phyloP scores from a whole-genome alignment of 2,329 filamentous ascomycete genomes.

The Lecanicillium sp. region DNA sequence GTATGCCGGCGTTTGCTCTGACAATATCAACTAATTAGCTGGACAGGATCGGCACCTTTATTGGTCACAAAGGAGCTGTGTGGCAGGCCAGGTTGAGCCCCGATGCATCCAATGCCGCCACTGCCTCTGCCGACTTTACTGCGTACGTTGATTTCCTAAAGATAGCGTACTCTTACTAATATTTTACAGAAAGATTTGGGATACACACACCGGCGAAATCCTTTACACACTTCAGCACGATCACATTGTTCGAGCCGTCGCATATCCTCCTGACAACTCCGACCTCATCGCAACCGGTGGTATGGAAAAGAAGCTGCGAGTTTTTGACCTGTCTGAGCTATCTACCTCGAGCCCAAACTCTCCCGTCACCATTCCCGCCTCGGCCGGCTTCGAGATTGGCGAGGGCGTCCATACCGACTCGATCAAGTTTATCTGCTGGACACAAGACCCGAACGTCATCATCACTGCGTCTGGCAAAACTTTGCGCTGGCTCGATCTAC shows the following conservation, averaged over 20 bases:
- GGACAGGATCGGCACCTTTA: constrained; percentile 92
- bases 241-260: constrained; percentile 91
- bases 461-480: constrained; percentile 90
- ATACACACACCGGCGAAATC: constrained; percentile 88
- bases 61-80: constrained; percentile 96
- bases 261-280: constrained; percentile 75
- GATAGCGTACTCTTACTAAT: constrained; percentile 24
- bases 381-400: constrained; percentile 78
- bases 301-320: constrained; percentile 91
- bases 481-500: constrained; percentile 90
- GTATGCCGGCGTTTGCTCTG: constrained; percentile 21
- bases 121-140: constrained; percentile 92
- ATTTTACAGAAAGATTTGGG: constrained; percentile 80
- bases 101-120: constrained; percentile 82
- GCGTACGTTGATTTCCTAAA: constrained; percentile 51
- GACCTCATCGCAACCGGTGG: constrained; percentile 91
- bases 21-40: constrained; percentile 38
- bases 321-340: constrained; percentile 75
- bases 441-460: constrained; percentile 76
- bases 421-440: constrained; percentile 97
- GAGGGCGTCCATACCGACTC: constrained; percentile 74
- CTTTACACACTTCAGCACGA: constrained; percentile 83
- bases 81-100: constrained; percentile 92
- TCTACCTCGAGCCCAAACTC: constrained; percentile 33
- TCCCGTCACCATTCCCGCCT: constrained; percentile 47